These are phyloP conservation scores for Neurospora sp. DNA, from an alignment of 495 filamentous ascomycete genomes.

Conservation along the genomic window DNA sequence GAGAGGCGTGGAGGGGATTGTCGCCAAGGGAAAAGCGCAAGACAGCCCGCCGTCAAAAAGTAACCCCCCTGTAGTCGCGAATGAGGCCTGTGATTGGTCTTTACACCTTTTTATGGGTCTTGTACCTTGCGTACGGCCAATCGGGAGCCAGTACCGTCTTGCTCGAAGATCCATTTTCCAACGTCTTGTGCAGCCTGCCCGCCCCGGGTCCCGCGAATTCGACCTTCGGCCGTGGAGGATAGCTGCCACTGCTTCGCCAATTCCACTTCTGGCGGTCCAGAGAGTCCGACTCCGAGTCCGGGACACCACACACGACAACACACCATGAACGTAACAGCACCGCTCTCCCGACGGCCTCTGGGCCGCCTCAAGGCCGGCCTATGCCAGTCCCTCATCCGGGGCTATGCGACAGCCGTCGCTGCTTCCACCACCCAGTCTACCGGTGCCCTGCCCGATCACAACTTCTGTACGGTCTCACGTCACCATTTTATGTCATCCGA, in stretches of 20 bases:
- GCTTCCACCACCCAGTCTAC: conserved; percentile 5
- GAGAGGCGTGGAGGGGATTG: not conserved
- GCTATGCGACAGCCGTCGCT: conserved; percentile 19
- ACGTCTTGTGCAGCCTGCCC: not conserved
- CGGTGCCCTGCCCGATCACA: conserved; percentile 21
- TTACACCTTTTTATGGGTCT: not conserved
- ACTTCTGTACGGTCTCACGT: conserved; percentile 18
- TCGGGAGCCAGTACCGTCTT: not conserved
- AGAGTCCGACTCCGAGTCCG: conserved; percentile 1
- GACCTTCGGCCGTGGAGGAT: not conserved
- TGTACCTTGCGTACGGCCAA: not conserved
- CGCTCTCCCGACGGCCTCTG: conserved; percentile 50
- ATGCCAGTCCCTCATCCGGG: conserved; percentile 18
- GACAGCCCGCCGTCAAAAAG: not conserved
- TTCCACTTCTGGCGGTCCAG: not conserved
- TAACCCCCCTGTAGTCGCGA: not conserved
- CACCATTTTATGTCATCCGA: not conserved
- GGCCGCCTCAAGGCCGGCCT: conserved; percentile 55
- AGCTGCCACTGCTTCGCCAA: not conserved
- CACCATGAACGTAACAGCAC: conserved; percentile 48
- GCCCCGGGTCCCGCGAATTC: not conserved
- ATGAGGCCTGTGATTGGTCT: not conserved
- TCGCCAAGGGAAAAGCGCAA: not conserved
- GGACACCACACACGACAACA: conserved; percentile 7
- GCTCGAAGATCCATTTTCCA: not conserved